A percentile compares a stretch with the other conserved stretches of the same genome.
These are phyloP conservation scores for Cafeteria roenbergensis DNA, from an alignment of 108 stramenopile genomes.

Conservation along the genomic window DNA sequence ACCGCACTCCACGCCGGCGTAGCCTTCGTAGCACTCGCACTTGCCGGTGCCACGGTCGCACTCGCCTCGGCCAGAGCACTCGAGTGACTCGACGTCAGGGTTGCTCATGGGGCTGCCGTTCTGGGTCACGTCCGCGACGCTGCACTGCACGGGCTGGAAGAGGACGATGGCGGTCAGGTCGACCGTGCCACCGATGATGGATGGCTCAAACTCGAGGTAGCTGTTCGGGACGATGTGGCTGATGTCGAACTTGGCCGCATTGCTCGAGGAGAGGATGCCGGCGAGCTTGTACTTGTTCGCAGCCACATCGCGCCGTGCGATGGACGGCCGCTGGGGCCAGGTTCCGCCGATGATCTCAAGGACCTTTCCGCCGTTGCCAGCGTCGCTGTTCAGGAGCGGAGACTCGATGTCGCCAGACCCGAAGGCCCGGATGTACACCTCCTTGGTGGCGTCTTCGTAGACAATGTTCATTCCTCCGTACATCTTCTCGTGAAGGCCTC, in stretches of 20 bases:
- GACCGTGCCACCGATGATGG: neutral
- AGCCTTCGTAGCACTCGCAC: conserved; percentile 50
- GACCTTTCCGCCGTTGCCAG: too few species aligned
- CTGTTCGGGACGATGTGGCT: neutral
- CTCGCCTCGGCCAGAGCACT: conserved; percentile 41
- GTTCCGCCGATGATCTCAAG: neutral
- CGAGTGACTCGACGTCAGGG: conserved; percentile 21
- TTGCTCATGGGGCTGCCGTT: conserved; percentile 18
- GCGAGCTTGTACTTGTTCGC: neutral
- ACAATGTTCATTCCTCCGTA: neutral
- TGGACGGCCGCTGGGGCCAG: neutral
- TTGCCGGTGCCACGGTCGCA: conserved; percentile 38
- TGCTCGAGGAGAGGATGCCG: neutral
- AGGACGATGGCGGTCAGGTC: neutral
- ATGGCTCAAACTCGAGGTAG: neutral
- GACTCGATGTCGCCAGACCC: neutral
- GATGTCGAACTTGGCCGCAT: neutral
- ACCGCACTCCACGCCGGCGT: conserved; percentile 65
- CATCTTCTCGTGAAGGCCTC: neutral
- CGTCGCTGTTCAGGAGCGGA: neutral
- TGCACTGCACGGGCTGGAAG: neutral
- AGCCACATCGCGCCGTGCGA: neutral
- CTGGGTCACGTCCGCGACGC: neutral
- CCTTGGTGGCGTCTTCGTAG: neutral
- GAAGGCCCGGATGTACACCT: neutral